Evolutionary conservation across 2,329 filamentous ascomycete genomes (phyloP).

Genomic region (Colletotrichum lindemuthianum): DNA sequence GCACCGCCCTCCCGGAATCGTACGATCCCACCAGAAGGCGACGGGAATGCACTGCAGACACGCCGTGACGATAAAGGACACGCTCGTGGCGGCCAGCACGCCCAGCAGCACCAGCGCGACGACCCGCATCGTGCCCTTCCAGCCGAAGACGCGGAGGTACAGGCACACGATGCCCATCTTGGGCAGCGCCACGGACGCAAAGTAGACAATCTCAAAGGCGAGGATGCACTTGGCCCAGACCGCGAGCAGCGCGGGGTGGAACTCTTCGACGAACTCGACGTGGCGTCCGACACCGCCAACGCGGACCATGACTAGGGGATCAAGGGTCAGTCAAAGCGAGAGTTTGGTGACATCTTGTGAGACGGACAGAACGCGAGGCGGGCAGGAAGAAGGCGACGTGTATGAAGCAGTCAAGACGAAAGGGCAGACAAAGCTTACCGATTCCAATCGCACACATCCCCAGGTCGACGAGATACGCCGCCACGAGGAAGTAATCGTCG

Average conservation of each 20-base stretch:
- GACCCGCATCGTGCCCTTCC: constrained; percentile 38
- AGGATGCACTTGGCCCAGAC: constrained; percentile 41
- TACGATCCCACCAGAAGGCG: constrained; percentile 45
- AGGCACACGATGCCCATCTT: constrained; percentile 44
- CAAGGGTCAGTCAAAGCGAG: constrained; percentile 13
- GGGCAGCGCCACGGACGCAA: constrained; percentile 41
- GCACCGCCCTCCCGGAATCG: constrained; percentile 43
- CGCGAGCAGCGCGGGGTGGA: constrained; percentile 31
- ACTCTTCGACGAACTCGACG: constrained; percentile 35
- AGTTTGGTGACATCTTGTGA: background rate
- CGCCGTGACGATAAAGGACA: constrained; percentile 37
- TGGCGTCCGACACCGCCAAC: constrained; percentile 42
- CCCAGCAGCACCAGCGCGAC: constrained; percentile 37
- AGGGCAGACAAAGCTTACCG: constrained; percentile 14
- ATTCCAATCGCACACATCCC: constrained; percentile 33
- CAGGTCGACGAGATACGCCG: constrained; percentile 28
- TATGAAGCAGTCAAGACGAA: no score
- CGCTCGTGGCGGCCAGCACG: constrained; percentile 37
- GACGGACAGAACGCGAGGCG: no score
- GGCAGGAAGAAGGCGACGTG: no score
- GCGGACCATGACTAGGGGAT: constrained; percentile 37
- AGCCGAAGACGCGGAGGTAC: constrained; percentile 45
- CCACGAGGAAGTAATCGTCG: constrained; percentile 32
- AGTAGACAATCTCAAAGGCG: constrained; percentile 44
- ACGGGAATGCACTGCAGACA: constrained; percentile 53